phyloP scores from a whole-genome alignment of 2,329 filamentous ascomycete genomes.

The Pseudonectria buxi region DNA sequence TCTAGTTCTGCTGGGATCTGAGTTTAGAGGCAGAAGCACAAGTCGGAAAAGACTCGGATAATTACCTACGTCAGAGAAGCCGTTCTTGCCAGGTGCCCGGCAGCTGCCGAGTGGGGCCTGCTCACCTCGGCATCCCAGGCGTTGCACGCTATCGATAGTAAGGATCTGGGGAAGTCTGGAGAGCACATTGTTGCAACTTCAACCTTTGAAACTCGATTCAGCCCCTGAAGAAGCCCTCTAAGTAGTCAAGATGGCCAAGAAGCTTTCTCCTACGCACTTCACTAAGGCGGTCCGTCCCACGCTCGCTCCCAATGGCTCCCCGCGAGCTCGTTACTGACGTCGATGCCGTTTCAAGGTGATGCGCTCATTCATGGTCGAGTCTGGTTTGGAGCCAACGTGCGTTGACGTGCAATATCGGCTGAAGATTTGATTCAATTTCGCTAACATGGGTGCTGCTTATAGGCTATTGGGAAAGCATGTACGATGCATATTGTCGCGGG shows the following conservation, averaged over 20 bases:
- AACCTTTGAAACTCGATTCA: not conserved
- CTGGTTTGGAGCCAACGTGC: conserved; percentile 82
- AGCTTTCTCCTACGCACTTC: conserved; percentile 28
- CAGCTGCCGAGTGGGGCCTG: no score
- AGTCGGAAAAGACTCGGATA: no score
- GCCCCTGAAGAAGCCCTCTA: not conserved
- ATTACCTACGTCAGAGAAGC: no score
- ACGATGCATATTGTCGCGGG: not conserved
- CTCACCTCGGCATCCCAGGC: no score
- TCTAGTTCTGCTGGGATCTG: no score
- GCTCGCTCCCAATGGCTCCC: not conserved
- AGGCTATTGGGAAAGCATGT: conserved; percentile 26
- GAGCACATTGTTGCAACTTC: not conserved
- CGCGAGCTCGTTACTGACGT: conserved; percentile 1
- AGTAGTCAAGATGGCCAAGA: conserved; percentile 24
- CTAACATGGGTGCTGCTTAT: not conserved
- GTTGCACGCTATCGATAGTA: no score
- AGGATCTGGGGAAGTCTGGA: not conserved
- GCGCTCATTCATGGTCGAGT: conserved; percentile 78
- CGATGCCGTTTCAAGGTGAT: conserved; percentile 53
- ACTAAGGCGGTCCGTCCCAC: conserved; percentile 24
- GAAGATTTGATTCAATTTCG: conserved; percentile 8
- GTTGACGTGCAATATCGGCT: not conserved
- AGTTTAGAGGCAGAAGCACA: no score
- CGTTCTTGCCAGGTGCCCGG: no score